Percentiles rank a stretch among this genome's conserved stretches.
Conservation (phyloP, 2,329 filamentous ascomycete species). For the Aspergillus sp. region DNA sequence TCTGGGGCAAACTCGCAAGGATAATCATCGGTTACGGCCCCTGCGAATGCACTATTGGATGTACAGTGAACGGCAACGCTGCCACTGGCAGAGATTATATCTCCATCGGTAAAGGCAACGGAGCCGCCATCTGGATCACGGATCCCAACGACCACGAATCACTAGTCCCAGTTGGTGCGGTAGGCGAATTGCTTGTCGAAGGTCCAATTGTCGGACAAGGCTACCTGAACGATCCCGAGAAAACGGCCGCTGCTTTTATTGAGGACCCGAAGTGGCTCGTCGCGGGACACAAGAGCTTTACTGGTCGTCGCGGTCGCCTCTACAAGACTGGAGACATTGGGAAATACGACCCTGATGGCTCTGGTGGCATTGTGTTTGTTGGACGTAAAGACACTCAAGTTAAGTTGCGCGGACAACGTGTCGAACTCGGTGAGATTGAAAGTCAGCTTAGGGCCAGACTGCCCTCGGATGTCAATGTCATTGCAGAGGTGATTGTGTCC, state of each 20-base stretch:
- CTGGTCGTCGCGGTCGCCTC: conserved; percentile 37
- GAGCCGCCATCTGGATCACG: conserved; percentile 46
- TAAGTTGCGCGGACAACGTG: conserved; percentile 48
- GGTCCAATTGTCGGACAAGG: conserved; percentile 54
- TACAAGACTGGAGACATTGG: conserved; percentile 50
- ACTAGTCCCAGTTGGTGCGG: conserved; percentile 48
- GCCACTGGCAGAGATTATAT: conserved; percentile 41
- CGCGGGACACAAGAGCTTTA: conserved; percentile 28
- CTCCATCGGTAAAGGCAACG: conserved; percentile 45
- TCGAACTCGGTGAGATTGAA: conserved; percentile 50
- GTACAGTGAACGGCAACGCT: conserved; percentile 44
- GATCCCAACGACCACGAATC: conserved; percentile 43
- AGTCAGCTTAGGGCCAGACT: conserved; percentile 37
- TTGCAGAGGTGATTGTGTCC: conserved; percentile 54
- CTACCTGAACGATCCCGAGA: conserved; percentile 48
- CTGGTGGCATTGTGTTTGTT: conserved; percentile 42
- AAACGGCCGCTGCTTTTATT: conserved; percentile 43
- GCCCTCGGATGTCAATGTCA: conserved; percentile 42
- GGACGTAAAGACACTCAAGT: conserved; percentile 48
- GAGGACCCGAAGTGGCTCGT: conserved; percentile 44
- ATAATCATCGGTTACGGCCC: conserved; percentile 53
- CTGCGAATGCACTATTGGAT: conserved; percentile 49
- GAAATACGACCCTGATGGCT: conserved; percentile 43
- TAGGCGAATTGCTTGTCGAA: conserved; percentile 54
- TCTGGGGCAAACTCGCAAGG: conserved; percentile 47